phyloP scores from a whole-genome alignment of 1,139 yeast genomes.

The Taphrina confusa region DNA sequence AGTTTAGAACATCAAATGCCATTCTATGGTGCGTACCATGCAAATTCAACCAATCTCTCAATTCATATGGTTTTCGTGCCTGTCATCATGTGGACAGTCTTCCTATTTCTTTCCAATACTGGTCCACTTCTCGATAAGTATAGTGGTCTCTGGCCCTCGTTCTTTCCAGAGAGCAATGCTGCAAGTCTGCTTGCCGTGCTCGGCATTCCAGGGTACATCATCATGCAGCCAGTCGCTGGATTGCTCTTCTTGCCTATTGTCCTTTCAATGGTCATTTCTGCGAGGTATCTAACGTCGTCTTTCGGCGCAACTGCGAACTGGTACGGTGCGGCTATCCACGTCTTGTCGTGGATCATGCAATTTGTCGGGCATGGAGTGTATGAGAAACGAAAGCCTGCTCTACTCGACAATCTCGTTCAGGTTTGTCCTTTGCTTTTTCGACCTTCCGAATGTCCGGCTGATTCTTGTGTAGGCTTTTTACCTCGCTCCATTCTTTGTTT shows the following conservation, averaged over 20 bases:
- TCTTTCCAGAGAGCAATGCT: slow-evolving; percentile 49
- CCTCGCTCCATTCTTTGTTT: slow-evolving; percentile 85
- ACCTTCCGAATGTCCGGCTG: too few relatives aligned
- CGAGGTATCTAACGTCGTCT: slow-evolving; percentile 40
- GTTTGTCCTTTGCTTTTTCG: too few relatives aligned
- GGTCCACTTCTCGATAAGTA: slow-evolving; percentile 40
- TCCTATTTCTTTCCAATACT: slow-evolving; percentile 50
- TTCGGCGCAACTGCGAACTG: slow-evolving; percentile 44
- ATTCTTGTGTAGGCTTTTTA: too few relatives aligned
- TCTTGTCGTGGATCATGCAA: slow-evolving; percentile 75
- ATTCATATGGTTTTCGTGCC: slow-evolving; percentile 85
- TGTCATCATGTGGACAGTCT: slow-evolving; percentile 60
- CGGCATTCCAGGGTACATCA: slow-evolving; percentile 52
- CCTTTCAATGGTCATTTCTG: slow-evolving; percentile 42
- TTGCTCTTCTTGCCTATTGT: slow-evolving; percentile 49
- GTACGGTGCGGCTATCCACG: slow-evolving; percentile 37
- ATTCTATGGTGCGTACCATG: slow-evolving; percentile 83
- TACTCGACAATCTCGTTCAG: slow-evolving; percentile 76
- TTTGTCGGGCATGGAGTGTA: slow-evolving; percentile 84
- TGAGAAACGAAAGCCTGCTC: slow-evolving; percentile 84
- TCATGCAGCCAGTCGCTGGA: slow-evolving; percentile 52
- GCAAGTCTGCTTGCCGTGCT: slow-evolving; percentile 49
- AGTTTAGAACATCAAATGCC: slow-evolving; percentile 64
- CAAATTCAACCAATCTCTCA: slow-evolving; percentile 63
- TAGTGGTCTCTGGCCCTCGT: slow-evolving; percentile 36